Percentiles rank a stretch among this genome's conserved stretches.
Evolutionary conservation across 2,329 filamentous ascomycete genomes (phyloP).

Genomic region (Fusarium vanettenii): DNA sequence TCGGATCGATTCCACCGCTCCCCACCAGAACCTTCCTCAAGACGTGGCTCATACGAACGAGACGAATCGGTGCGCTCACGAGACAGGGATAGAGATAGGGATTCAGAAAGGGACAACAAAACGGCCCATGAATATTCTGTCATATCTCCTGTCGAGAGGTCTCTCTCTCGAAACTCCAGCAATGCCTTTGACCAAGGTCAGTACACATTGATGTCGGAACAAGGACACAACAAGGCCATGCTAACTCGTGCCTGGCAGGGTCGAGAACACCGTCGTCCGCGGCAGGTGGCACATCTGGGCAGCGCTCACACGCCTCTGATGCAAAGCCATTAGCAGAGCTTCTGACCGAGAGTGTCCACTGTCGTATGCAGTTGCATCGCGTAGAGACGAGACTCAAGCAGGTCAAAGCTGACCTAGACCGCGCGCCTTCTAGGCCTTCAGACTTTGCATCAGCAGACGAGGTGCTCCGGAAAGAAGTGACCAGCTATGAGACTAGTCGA

Average conservation of each 20-base stretch:
- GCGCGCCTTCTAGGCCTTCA: constrained; percentile 18
- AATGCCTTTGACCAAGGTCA: constrained; percentile 31
- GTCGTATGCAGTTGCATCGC: constrained; percentile 27
- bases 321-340: constrained; percentile 31
- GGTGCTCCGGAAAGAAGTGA: constrained; percentile 29
- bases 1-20: constrained; percentile 17
- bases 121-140: neutral
- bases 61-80: constrained; percentile 15
- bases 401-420: constrained; percentile 23
- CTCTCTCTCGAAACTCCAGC: constrained; percentile 1
- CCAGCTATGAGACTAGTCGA: constrained; percentile 14
- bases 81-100: constrained; percentile 6
- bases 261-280: neutral
- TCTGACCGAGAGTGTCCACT: constrained; percentile 38
- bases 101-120: neutral
- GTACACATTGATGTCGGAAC: neutral
- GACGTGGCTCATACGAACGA: constrained; percentile 16
- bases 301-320: neutral
- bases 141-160: constrained; percentile 4
- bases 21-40: constrained; percentile 1
- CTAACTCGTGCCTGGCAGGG: constrained; percentile 10
- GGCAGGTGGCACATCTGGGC: neutral
- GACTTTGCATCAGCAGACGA: constrained; percentile 40
- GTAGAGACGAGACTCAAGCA: constrained; percentile 32
- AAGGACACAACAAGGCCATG: neutral